Conservation (phyloP, 176 grass and related monocot genomes). For the Cenchrus americanus region DNA sequence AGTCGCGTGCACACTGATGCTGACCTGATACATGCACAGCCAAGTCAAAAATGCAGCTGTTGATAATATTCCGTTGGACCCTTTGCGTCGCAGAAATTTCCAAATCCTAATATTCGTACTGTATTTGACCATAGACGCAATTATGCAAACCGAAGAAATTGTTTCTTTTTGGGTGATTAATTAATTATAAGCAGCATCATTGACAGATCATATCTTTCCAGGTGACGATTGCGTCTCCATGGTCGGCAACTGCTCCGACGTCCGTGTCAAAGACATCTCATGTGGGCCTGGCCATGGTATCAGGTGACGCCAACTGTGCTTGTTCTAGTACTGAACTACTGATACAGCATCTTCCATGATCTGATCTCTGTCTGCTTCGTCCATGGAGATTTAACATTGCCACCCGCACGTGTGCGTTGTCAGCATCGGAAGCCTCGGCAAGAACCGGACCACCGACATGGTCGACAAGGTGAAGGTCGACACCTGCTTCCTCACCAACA, state of each 20-base stretch:
- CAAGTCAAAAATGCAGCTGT: not conserved
- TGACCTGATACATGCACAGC: not conserved
- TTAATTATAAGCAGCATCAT: not conserved
- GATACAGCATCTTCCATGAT: not conserved
- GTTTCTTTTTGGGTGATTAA: not conserved
- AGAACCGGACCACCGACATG: conserved; percentile 58
- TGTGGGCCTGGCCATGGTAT: conserved; percentile 95
- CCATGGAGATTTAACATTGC: not conserved
- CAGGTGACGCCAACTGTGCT: conserved; percentile 50
- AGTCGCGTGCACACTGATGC: not conserved
- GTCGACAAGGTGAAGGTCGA: conserved; percentile 68
- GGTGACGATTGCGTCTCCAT: conserved; percentile 95
- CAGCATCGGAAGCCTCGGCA: conserved; percentile 88
- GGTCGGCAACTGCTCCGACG: conserved; percentile 64
- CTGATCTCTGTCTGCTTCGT: conserved; percentile 4
- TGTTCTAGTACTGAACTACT: not conserved
- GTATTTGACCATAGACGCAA: not conserved
- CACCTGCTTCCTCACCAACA: conserved; percentile 69
- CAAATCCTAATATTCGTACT: not conserved
- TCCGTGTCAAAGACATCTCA: conserved; percentile 56
- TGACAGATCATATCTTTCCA: conserved; percentile 28
- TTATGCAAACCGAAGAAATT: not conserved
- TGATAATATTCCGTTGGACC: not conserved
- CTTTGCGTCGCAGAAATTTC: too few relatives aligned
- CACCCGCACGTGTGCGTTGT: not conserved